These are phyloP conservation scores for Termitomyces titanicus DNA, from an alignment of 768 basidiomycete species.

Conservation along the genomic window DNA sequence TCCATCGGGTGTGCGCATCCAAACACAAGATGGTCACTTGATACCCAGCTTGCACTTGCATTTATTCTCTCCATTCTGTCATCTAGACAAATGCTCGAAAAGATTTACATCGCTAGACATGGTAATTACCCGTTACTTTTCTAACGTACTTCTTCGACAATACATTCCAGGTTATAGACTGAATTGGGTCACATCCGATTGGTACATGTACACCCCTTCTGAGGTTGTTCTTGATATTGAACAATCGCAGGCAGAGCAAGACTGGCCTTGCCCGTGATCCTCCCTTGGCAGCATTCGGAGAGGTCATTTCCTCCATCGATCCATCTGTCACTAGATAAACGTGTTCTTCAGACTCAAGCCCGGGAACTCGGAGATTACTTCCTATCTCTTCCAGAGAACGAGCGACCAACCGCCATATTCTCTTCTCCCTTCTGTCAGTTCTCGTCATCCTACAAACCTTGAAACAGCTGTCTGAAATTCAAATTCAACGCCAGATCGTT, in stretches of 20 bases:
- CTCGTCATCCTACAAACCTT: not conserved
- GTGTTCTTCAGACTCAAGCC: constrained; percentile 55
- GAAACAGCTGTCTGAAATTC: not conserved
- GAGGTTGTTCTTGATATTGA: constrained; percentile 7
- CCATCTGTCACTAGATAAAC: not conserved
- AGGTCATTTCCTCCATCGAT: constrained; percentile 31
- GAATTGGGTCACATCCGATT: constrained; percentile 66
- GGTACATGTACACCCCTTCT: constrained; percentile 39
- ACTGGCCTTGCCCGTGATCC: constrained; percentile 74
- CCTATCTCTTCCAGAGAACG: constrained; percentile 55
- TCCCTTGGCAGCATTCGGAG: constrained; percentile 69
- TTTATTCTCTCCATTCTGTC: not conserved
- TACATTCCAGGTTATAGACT: constrained; percentile 57
- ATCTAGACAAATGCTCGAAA: constrained; percentile 42
- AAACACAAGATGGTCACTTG: constrained; percentile 7
- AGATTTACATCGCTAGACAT: constrained; percentile 66
- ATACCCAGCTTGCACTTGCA: not conserved
- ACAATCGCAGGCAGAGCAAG: constrained; percentile 46
- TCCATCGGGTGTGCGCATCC: not conserved
- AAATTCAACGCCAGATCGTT: constrained; percentile 57
- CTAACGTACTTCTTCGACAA: not conserved
- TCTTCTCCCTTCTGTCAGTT: constrained; percentile 80
- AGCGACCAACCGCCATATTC: constrained; percentile 74
- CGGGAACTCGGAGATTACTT: constrained; percentile 68
- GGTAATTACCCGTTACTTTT: constrained; percentile 33